Conservation (phyloP, 495 filamentous ascomycete genomes). For the Parathielavia appendiculata region DNA sequence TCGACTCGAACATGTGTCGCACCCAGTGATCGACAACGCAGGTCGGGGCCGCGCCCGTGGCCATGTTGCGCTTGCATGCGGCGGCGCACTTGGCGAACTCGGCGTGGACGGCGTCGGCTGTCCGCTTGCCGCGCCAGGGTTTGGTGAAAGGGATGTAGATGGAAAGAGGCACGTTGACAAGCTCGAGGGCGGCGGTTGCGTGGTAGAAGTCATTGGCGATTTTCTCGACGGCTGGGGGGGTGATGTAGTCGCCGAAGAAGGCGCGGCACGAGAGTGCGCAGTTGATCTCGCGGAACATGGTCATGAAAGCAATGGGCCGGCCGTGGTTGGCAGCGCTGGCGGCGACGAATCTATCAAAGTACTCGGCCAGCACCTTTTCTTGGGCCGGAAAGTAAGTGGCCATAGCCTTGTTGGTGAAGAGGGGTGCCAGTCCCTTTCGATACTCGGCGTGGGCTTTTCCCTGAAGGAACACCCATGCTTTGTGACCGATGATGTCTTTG, state of each 20-base stretch:
- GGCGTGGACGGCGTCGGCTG: slow-evolving; percentile 81
- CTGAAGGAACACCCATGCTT: slow-evolving; percentile 92
- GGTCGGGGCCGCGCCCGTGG: slow-evolving; percentile 74
- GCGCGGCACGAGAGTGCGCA: slow-evolving; percentile 90
- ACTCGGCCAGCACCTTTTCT: slow-evolving; percentile 83
- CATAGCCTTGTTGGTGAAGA: slow-evolving; percentile 89
- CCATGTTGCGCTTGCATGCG: slow-evolving; percentile 88
- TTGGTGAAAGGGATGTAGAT: slow-evolving; percentile 94
- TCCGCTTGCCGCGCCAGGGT: slow-evolving; percentile 96
- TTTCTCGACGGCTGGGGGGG: slow-evolving; percentile 81
- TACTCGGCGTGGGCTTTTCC: slow-evolving; percentile 93
- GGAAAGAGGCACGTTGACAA: slow-evolving; percentile 82
- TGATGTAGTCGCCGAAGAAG: slow-evolving; percentile 93
- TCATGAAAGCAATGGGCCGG: slow-evolving; percentile 75
- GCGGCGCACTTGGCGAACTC: slow-evolving; percentile 89
- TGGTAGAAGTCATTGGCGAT: slow-evolving; percentile 95
- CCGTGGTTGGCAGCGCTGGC: slow-evolving; percentile 62
- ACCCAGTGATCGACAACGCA: slow-evolving; percentile 97
- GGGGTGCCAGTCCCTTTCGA: slow-evolving; percentile 87
- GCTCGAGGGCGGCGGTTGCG: slow-evolving; percentile 90
- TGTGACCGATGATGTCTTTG: slow-evolving; percentile 86
- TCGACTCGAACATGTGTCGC: slow-evolving; percentile 73
- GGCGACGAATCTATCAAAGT: slow-evolving; percentile 72
- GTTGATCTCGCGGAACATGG: slow-evolving; percentile 90
- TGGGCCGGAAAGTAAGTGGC: slow-evolving; percentile 84